phyloP scores from a whole-genome alignment of 371 early-diverging fungal genomes.

The Fennellomyces sp. region DNA sequence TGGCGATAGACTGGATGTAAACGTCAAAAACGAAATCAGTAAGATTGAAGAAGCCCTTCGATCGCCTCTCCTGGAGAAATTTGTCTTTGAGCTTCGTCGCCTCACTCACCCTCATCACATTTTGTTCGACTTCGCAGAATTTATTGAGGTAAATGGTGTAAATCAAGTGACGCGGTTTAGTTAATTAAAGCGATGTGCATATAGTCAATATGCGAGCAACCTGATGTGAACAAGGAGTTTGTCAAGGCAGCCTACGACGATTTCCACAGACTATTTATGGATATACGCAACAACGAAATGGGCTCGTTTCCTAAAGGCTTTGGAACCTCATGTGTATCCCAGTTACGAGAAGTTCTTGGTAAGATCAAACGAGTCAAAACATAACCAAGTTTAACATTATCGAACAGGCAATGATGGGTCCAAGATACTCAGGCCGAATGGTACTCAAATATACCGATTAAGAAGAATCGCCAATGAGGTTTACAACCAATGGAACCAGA shows the following conservation, averaged over 20 bases:
- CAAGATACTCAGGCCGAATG: slow-evolving; percentile 35
- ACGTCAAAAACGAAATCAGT: slow-evolving; percentile 33
- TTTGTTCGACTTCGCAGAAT: slow-evolving; percentile 67
- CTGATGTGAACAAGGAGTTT: slow-evolving; percentile 17
- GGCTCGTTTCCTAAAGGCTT: slow-evolving; percentile 49
- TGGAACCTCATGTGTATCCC: slow-evolving; percentile 52
- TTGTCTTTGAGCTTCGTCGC: slow-evolving; percentile 66
- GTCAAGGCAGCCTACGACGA: slow-evolving; percentile 21
- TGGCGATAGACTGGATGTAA: slow-evolving; percentile 19
- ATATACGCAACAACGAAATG: slow-evolving; percentile 15
- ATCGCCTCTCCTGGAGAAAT: slow-evolving; percentile 57
- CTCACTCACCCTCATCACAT: slow-evolving; percentile 73
- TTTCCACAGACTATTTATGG: slow-evolving; percentile 38
- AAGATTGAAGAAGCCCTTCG: slow-evolving; percentile 36
- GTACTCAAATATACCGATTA: slow-evolving; percentile 37
- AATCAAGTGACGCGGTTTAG: no score
- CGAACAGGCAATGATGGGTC: slow-evolving; percentile 56
- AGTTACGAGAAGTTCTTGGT: slow-evolving; percentile 49
- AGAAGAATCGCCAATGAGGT: slow-evolving; percentile 6
- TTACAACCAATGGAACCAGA: no score
- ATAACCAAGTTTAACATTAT: no score
- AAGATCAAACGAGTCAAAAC: no score
- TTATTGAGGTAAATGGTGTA: slow-evolving; percentile 36
- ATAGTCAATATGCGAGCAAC: slow-evolving; percentile 1
- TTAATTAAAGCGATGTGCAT: no score